Conservation (phyloP, 192 early-diverging fungal genomes). For the Radiomyces spectabilis region DNA sequence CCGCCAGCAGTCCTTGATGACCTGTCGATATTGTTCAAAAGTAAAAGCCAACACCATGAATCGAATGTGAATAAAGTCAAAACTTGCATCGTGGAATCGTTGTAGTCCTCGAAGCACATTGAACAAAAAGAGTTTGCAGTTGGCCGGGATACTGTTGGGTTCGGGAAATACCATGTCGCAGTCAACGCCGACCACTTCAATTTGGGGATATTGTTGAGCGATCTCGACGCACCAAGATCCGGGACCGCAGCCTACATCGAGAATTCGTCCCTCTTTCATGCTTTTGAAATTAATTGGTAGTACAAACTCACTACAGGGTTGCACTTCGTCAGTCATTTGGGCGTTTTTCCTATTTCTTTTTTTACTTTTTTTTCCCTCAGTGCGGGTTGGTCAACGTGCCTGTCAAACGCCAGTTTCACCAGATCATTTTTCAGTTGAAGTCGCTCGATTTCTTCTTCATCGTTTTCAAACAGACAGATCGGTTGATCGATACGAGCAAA, state of each 20-base stretch:
- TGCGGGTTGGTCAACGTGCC: no score
- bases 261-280: slow-evolving; percentile 2
- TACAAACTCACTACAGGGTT: slow-evolving; percentile 17
- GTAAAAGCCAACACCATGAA: slow-evolving; percentile 27
- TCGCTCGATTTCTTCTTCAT: slow-evolving; percentile 22
- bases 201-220: slow-evolving; percentile 13
- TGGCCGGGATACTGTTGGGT: slow-evolving; percentile 11
- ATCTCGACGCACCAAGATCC: slow-evolving; percentile 29
- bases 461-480: no score
- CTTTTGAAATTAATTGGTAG: slow-evolving; percentile 10
- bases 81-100: slow-evolving; percentile 4
- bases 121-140: slow-evolving; percentile 15
- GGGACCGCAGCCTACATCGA: slow-evolving; percentile 27
- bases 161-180: slow-evolving; percentile 17
- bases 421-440: slow-evolving; percentile 29
- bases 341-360: background rate
- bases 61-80: slow-evolving; percentile 28
- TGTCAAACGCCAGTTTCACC: slow-evolving; percentile 26
- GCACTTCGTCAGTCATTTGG: background rate
- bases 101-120: slow-evolving; percentile 16
- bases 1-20: slow-evolving; percentile 17
- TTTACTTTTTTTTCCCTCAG: background rate
- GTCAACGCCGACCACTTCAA: slow-evolving; percentile 24
- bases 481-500: slow-evolving; percentile 1
- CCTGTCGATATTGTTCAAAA: slow-evolving; percentile 14